Conservation (phyloP, 106 monocot species). For the Apostasia ramifera region DNA sequence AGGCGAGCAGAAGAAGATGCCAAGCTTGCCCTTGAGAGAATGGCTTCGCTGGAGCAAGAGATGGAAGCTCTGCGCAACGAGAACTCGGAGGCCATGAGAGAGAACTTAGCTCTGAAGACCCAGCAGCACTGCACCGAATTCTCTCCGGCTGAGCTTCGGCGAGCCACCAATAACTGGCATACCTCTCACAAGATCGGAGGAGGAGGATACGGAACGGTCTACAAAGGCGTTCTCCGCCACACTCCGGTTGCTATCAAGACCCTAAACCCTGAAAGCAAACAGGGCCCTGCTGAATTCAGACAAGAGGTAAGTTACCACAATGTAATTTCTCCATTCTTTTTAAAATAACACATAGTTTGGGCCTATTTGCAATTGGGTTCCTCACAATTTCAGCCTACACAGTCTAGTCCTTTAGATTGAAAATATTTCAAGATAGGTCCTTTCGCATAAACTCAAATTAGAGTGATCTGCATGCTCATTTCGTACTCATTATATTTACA, state of each 20-base stretch:
- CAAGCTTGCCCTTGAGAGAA: neutral
- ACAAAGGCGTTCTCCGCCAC: slow-evolving; percentile 13
- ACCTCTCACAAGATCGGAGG: slow-evolving; percentile 15
- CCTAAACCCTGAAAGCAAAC: slow-evolving; percentile 5
- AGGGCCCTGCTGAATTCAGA: slow-evolving; percentile 10
- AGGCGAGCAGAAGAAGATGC: neutral
- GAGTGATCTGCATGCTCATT: no score
- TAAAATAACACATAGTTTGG: no score
- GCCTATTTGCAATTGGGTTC: no score
- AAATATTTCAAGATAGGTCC: no score
- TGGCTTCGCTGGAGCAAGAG: neutral
- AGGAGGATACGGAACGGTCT: slow-evolving; percentile 27
- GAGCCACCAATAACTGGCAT: slow-evolving; percentile 18
- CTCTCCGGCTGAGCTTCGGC: neutral
- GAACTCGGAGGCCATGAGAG: slow-evolving; percentile 1
- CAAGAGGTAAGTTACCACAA: neutral
- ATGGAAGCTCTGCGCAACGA: neutral
- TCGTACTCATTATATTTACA: no score
- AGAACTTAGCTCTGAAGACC: slow-evolving; percentile 9
- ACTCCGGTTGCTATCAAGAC: slow-evolving; percentile 20
- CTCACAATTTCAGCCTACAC: no score
- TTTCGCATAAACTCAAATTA: no score
- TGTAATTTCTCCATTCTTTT: no score
- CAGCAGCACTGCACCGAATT: neutral
- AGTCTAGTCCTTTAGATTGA: no score